Conservation (phyloP, 805 yeast species). For the Cyberlindnera nakhonratchasimensis region DNA sequence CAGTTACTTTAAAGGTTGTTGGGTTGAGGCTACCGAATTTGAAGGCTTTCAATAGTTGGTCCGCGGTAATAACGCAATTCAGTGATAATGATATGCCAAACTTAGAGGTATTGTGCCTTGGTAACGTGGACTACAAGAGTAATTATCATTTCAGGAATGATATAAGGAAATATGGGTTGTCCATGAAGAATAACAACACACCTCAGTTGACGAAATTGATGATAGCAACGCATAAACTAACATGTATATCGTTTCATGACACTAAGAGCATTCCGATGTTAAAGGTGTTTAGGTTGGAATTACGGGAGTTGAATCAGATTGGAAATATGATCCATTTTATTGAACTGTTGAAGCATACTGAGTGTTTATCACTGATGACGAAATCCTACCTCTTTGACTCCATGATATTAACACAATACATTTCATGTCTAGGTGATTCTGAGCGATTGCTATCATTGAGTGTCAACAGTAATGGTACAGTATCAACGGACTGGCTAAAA, state of each 20-base stretch:
- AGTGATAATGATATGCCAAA: slow-evolving; percentile 1
- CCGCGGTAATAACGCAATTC: background rate
- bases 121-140: background rate
- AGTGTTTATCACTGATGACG: slow-evolving; percentile 8
- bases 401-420: background rate
- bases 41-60: slow-evolving; percentile 1
- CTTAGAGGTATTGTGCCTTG: slow-evolving; percentile 3
- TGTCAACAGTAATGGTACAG: background rate
- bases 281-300: slow-evolving; percentile 10
- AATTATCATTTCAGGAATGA: background rate
- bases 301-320: background rate
- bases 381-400: background rate
- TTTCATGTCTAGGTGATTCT: background rate
- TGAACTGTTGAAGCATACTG: slow-evolving; percentile 2
- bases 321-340: slow-evolving; percentile 8
- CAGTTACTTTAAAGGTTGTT: background rate
- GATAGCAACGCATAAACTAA: slow-evolving; percentile 1
- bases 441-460: background rate
- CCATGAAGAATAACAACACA: slow-evolving; percentile 3
- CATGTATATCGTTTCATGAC: background rate
- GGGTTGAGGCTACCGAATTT: slow-evolving; percentile 1
- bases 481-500: background rate
- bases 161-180: background rate
- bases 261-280: background rate
- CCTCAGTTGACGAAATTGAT: slow-evolving; percentile 9